Conservation (phyloP, 352 stramenopile genomes). For the Globisporangium echinulatum region DNA sequence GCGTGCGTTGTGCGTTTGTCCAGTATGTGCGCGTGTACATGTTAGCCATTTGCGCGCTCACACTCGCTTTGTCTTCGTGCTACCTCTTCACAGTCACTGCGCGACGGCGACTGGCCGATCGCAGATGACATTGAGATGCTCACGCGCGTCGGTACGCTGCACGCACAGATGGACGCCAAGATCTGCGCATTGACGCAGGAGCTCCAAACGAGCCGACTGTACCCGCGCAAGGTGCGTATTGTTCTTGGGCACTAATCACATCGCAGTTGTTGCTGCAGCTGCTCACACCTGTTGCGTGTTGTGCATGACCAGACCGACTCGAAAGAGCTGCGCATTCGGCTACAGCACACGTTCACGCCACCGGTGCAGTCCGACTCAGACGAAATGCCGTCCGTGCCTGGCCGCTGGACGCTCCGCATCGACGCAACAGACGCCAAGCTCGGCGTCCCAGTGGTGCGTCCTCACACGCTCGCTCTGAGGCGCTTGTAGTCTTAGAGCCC, state of each 20-base stretch:
- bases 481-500: neutral
- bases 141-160: constrained; percentile 31
- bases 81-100: constrained; percentile 26
- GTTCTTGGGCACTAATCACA: neutral
- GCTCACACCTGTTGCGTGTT: neutral
- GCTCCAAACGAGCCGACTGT: constrained; percentile 51
- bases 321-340: constrained; percentile 44
- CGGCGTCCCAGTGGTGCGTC: constrained; percentile 32
- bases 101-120: constrained; percentile 47
- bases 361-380: constrained; percentile 27
- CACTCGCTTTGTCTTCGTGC: too few relatives aligned
- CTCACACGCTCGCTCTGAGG: neutral
- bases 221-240: constrained; percentile 31
- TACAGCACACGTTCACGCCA: constrained; percentile 58
- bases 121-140: constrained; percentile 51
- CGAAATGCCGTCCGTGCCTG: constrained; percentile 22
- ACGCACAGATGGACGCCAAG: constrained; percentile 36
- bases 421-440: constrained; percentile 36
- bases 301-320: constrained; percentile 34
- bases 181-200: constrained; percentile 44
- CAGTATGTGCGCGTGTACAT: neutral
- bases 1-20: too few relatives aligned
- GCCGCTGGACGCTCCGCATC: constrained; percentile 61
- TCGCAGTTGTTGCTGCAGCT: neutral
- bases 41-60: neutral